Conservation (phyloP, 2,329 filamentous ascomycete species). For the Venturia aucupariae region DNA sequence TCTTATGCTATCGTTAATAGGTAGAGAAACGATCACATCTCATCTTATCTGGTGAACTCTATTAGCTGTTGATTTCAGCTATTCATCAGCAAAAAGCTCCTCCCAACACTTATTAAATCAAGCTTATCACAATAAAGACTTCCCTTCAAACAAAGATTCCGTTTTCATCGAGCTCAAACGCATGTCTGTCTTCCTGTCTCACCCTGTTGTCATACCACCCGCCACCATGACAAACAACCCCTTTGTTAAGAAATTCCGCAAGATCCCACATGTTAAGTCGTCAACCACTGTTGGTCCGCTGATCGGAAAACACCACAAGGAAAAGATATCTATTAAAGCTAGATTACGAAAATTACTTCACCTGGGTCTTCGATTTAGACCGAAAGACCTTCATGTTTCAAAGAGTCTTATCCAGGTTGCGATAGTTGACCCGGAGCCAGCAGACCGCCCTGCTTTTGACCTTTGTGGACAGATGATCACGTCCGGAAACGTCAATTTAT, state of each 20-base stretch:
- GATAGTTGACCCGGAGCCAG: neutral
- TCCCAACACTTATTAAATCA: neutral
- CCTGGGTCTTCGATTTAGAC: neutral
- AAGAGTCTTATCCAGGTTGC: neutral
- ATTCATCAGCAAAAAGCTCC: neutral
- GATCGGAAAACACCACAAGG: neutral
- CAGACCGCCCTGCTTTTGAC: neutral
- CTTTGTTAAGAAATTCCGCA: neutral
- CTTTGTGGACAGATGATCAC: neutral
- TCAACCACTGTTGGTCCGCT: neutral
- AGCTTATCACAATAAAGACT: neutral
- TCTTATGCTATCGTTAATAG: neutral
- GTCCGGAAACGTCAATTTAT: neutral
- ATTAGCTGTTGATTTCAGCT: neutral
- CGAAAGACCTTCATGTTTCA: neutral
- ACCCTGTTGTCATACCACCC: neutral
- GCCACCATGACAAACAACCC: neutral
- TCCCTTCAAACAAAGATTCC: neutral
- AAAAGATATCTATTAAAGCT: neutral
- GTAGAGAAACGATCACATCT: neutral
- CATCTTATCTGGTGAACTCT: neutral
- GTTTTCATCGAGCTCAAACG: neutral
- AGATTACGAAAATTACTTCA: neutral
- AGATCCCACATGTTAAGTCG: neutral
- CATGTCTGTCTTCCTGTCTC: neutral